Evolutionary conservation across 176 grass and related monocot species (phyloP), one percentile per base, ranked within the genome.

Genomic region (Avena atlantica): DNA sequence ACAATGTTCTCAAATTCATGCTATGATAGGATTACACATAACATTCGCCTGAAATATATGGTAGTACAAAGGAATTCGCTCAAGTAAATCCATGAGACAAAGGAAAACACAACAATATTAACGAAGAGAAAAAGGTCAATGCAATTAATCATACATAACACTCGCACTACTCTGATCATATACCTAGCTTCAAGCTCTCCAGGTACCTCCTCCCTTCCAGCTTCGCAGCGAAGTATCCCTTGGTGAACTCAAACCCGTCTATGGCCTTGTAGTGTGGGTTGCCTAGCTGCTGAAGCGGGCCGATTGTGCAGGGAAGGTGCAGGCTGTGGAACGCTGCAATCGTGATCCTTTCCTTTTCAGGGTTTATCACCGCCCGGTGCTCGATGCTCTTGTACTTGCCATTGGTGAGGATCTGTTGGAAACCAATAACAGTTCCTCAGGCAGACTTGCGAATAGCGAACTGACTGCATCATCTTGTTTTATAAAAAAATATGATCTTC

Each of bases 201-300:
- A 91, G 50, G 69, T 89, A 94, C 17, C 76, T 89, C 74, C 86
- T 89, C 29, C 86, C 92, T 80, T 91, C 60, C 42, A 86, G 47
- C 68, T 86, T 93, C 1, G 86, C 83, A 19, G 79, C 68, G 13
- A 93, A 89, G 81, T 86, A 91, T 12, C 78, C 89, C 78, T 91
- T 89, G 27, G 82, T 73, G 80, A 79, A 93, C 57, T 86, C 89
- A 45, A 63, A 21, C 19, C 83, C 81, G 17, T 82, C 79, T 34
- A 87, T 17, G 3, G 51, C 29, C 74, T 87, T 93, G 86, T 86
- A 93, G 21, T 51, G 50, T 8, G 79, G 50, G 15, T 80, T 19
- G 50, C 60, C 70, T 42, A 94, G 68, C 62, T 89, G 68, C 61
- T 78, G 62, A 49, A 94, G 70, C 24, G 92, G 92, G 7, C 92